Evolutionary conservation across 2,329 filamentous ascomycete species (phyloP).

Genomic region (Talaromyces islandicus): DNA sequence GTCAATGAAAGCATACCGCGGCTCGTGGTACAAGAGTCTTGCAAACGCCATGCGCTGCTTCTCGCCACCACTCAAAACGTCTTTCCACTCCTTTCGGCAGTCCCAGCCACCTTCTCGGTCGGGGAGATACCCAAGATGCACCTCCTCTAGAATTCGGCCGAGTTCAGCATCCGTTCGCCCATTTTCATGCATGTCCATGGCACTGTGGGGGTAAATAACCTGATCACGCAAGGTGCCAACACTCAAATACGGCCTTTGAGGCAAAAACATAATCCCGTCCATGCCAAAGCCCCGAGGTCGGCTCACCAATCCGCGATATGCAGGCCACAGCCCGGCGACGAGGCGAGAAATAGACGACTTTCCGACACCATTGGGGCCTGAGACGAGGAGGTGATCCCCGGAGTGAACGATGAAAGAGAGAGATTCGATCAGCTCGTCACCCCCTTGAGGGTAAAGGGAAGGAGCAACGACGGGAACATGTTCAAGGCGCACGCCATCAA

Average conservation of each 20-base stretch:
- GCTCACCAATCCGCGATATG: slow-evolving; percentile 87
- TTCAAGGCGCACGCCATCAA: slow-evolving; percentile 88
- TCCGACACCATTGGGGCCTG: slow-evolving; percentile 88
- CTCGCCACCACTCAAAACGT: slow-evolving; percentile 92
- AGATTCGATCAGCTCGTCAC: slow-evolving; percentile 84
- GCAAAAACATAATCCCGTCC: slow-evolving; percentile 97
- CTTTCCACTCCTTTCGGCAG: slow-evolving; percentile 96
- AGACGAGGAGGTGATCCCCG: slow-evolving; percentile 90
- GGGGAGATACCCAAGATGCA: slow-evolving; percentile 80
- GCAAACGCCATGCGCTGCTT: slow-evolving; percentile 95
- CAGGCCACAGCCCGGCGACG: slow-evolving; percentile 89
- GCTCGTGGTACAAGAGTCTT: slow-evolving; percentile 87
- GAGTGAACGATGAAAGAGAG: slow-evolving; percentile 83
- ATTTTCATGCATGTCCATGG: slow-evolving; percentile 83
- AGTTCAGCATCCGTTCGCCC: slow-evolving; percentile 74
- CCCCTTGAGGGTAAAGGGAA: slow-evolving; percentile 77
- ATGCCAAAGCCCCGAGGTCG: slow-evolving; percentile 72
- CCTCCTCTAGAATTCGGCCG: slow-evolving; percentile 71
- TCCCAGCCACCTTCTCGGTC: slow-evolving; percentile 95
- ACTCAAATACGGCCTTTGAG: slow-evolving; percentile 86
- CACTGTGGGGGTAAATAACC: slow-evolving; percentile 94
- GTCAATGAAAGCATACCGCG: slow-evolving; percentile 87
- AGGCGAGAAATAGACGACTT: slow-evolving; percentile 86
- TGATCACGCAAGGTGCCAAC: slow-evolving; percentile 92
- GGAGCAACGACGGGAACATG: slow-evolving; percentile 91